Base-by-base conservation (phyloP, 192 early-diverging fungal species). In the Coemansia sp. region DNA sequence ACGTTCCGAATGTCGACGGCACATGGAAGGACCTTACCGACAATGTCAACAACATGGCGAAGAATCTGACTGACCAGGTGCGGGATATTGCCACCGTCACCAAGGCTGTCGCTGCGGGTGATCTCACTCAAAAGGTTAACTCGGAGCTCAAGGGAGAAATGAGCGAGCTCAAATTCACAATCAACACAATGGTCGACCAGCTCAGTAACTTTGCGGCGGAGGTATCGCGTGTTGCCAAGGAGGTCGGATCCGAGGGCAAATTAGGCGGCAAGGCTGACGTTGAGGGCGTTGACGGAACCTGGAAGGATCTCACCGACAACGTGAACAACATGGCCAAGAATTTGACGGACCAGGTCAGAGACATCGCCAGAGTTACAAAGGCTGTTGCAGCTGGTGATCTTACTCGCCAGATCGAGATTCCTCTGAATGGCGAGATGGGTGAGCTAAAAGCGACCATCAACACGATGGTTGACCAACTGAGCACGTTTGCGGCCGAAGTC, bases 181-280 rank as follows among this genome's bases (percentile, higher is more conserved):
- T 88, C 60, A 88, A 87, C 54, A 68, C 72, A n/a, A 86, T 90
- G 86, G 89, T 90, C 15, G 88, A 87, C 40, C 89, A 87, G 66
- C 69, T 90, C 5, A 75, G 79, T 18, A 84, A 77, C 2, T 90
- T 90, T 69, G 84, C 89, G 0, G 69, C 79, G 15, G 86, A 90
- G 73, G 84, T 91, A 16, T 88, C 86, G 32, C 78, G 87, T 48
- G 88, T 91, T 8, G 88, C 89, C 52, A 83, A 86, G 4, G 86
- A 90, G 58, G 85, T 87, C 7, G 88, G 86, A 19, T 85, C 88
- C 40, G 86, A 90, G 65, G 89, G 91, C 6, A 87, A 87, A 43
- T 74, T 93, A 0, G 91, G 91, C 46, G 87, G 89, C 4, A 87
- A 91, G 68, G 84, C 81, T 4, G 45, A 32, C 0, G 66, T 74